These are phyloP conservation scores for Trichopus zeylanicus DNA, from an alignment of 116 monocot genomes.

Conservation along the genomic window DNA sequence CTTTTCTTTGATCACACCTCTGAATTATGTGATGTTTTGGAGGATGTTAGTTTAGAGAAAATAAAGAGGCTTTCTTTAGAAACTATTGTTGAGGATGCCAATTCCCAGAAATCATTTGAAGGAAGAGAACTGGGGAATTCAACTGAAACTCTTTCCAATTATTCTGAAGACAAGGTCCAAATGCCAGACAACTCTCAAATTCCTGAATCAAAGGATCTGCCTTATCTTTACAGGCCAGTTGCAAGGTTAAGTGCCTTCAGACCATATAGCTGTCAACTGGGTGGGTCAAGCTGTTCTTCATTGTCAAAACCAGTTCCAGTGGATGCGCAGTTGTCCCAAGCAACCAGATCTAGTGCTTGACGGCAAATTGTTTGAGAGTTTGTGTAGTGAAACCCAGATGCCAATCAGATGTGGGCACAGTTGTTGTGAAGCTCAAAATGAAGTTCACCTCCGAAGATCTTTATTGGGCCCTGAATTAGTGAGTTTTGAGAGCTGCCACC, in stretches of 20 bases:
- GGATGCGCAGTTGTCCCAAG: constrained; percentile 12
- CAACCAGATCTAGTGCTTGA: constrained; percentile 12
- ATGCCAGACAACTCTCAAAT: constrained; percentile 5
- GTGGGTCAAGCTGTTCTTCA: constrained; percentile 10
- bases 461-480: constrained; percentile 59
- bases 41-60: constrained; percentile 34
- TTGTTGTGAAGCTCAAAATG: constrained; percentile 19
- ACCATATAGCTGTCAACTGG: constrained; percentile 31
- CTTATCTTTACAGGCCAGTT: constrained; percentile 53
- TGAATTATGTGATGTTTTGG: constrained; percentile 14
- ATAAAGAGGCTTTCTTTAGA: constrained; percentile 43
- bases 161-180: constrained; percentile 22
- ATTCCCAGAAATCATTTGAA: constrained; percentile 32
- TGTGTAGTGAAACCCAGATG: constrained; percentile 37
- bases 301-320: constrained; percentile 9
- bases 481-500: constrained; percentile 38
- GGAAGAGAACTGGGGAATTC: constrained; percentile 33
- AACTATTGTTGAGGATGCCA: constrained; percentile 39
- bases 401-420: constrained; percentile 40
- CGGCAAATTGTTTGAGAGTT: constrained; percentile 22
- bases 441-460: constrained; percentile 2
- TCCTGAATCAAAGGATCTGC: constrained; percentile 29
- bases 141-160: constrained; percentile 28
- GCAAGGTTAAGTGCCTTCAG: constrained; percentile 81
- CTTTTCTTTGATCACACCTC: no score